A percentile compares a stretch with the other conserved stretches of the same genome.
Evolutionary conservation across 148 eudicot species (phyloP).

Genomic region (Cornus controversa): DNA sequence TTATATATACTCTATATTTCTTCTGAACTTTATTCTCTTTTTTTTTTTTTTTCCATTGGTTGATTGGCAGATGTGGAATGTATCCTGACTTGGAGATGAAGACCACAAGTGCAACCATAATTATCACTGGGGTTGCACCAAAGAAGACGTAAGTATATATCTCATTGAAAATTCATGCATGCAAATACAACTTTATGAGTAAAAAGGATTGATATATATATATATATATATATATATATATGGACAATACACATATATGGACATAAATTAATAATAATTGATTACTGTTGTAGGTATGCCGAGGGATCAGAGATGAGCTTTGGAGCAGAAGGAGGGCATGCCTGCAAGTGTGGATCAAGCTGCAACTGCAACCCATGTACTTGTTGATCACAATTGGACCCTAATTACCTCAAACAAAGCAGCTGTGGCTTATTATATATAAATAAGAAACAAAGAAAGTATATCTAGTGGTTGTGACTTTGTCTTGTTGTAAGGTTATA

Average conservation of each 20-base stretch:
- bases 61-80: slow-evolving; percentile 25
- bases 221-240: too few relatives aligned
- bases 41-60: background rate
- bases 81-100: slow-evolving; percentile 25
- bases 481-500: background rate
- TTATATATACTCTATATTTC: too few relatives aligned
- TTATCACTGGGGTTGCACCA: slow-evolving; percentile 21
- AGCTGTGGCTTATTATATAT: background rate
- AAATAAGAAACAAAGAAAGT: background rate
- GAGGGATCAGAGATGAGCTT: slow-evolving; percentile 23
- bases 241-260: too few relatives aligned
- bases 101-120: slow-evolving; percentile 1
- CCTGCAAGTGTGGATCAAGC: slow-evolving; percentile 22
- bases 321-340: slow-evolving; percentile 27
- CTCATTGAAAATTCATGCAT: too few relatives aligned
- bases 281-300: background rate
- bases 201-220: too few relatives aligned
- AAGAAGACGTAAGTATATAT: slow-evolving; percentile 7
- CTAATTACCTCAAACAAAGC: background rate
- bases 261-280: too few relatives aligned
- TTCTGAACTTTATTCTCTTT: too few relatives aligned
- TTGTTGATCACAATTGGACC: slow-evolving; percentile 6
- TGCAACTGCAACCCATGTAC: slow-evolving; percentile 25
- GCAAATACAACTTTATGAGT: too few relatives aligned
- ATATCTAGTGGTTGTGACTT: background rate